Evolutionary conservation across 163 green algal genomes (phyloP).

Genomic region (Scenedesmus sp.): DNA sequence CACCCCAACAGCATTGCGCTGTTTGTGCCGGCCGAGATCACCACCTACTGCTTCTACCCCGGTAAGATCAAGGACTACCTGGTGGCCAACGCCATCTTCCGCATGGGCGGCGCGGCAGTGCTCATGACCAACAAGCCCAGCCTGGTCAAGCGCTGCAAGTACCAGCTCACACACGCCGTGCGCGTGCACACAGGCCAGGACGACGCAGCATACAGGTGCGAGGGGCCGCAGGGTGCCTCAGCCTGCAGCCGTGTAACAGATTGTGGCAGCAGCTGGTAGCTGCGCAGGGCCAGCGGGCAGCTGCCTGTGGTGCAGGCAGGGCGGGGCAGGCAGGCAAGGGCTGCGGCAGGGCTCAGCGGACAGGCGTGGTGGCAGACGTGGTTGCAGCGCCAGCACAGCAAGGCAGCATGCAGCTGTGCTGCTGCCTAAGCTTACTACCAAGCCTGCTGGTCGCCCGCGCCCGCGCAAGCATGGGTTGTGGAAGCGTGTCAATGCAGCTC

Average conservation of each 20-base stretch:
- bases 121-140: slow-evolving; percentile 64
- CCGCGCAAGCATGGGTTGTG: not conserved
- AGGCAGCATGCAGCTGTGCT: not conserved
- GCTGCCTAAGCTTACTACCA: not conserved
- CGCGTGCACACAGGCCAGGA: slow-evolving; percentile 81
- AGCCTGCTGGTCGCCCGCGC: not conserved
- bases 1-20: slow-evolving; percentile 69
- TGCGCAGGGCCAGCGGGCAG: not conserved
- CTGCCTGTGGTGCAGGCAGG: not conserved
- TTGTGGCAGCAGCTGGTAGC: not conserved
- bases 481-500: not conserved
- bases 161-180: slow-evolving; percentile 74
- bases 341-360: not conserved
- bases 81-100: slow-evolving; percentile 75
- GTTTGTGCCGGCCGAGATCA: slow-evolving; percentile 70
- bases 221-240: not conserved
- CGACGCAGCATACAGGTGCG: slow-evolving; percentile 49
- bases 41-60: slow-evolving; percentile 68
- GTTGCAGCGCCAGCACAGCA: not conserved
- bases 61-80: slow-evolving; percentile 63
- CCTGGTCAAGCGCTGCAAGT: slow-evolving; percentile 75
- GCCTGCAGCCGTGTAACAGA: not conserved
- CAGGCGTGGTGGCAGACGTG: not conserved
- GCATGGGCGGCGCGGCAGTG: slow-evolving; percentile 64
- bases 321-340: not conserved